Percentiles rank a stretch among this genome's conserved stretches.
Evolutionary conservation across 768 basidiomycete species (phyloP).

Genomic region (Amanita muscaria): DNA sequence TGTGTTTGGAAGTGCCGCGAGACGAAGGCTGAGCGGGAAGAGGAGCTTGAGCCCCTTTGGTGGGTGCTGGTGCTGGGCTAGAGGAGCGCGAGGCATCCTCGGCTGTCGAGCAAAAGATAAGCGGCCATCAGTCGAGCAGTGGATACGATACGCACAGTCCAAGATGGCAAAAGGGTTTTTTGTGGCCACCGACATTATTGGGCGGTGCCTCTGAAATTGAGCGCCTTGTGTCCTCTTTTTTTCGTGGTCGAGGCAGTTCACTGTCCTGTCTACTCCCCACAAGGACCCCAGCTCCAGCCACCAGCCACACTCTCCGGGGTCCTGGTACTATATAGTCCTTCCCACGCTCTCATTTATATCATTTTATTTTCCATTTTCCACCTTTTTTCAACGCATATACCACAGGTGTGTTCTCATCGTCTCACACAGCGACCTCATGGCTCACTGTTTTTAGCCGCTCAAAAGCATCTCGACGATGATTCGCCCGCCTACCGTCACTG

Average conservation of each 20-base stretch:
- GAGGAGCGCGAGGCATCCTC: slow-evolving; percentile 40
- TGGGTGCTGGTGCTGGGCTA: slow-evolving; percentile 29
- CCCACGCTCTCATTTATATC: slow-evolving; percentile 4
- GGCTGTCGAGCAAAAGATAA: slow-evolving; percentile 22
- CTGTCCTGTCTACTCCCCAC: slow-evolving; percentile 1
- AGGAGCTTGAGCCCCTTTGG: too few relatives aligned
- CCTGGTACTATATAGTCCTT: slow-evolving; percentile 42
- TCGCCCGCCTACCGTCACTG: slow-evolving; percentile 43
- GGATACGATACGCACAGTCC: slow-evolving; percentile 46
- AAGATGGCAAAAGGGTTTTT: slow-evolving; percentile 81
- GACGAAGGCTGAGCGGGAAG: slow-evolving; percentile 25
- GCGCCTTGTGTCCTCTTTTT: neutral
- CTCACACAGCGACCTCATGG: neutral
- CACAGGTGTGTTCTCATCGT: slow-evolving; percentile 44
- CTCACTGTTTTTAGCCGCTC: slow-evolving; percentile 37
- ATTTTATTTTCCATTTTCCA: neutral
- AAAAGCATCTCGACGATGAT: slow-evolving; percentile 91
- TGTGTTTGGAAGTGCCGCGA: slow-evolving; percentile 35
- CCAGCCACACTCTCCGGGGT: slow-evolving; percentile 29
- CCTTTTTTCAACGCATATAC: slow-evolving; percentile 40
- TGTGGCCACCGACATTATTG: slow-evolving; percentile 83
- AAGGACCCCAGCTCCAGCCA: slow-evolving; percentile 6
- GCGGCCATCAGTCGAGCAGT: slow-evolving; percentile 8
- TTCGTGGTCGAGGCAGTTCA: neutral
- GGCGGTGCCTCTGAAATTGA: slow-evolving; percentile 47